A percentile compares a stretch with the other conserved stretches of the same genome.
Evolutionary conservation across 768 basidiomycete species (phyloP).

Genomic region (Trametes gibbosa): DNA sequence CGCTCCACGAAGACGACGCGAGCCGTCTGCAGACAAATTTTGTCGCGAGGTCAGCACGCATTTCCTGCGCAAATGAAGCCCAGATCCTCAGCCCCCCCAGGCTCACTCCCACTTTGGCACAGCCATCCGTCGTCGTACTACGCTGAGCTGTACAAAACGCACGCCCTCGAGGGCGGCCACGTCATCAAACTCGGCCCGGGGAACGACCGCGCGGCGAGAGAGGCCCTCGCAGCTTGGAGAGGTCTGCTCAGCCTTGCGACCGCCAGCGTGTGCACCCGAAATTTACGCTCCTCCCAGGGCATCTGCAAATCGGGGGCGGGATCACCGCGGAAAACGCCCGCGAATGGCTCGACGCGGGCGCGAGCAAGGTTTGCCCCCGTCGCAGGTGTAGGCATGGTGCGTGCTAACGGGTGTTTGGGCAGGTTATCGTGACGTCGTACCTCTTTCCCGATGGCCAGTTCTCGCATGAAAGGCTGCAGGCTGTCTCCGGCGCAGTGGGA

Average conservation of each 20-base stretch:
- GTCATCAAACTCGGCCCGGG: constrained; percentile 92
- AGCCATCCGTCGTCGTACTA: constrained; percentile 76
- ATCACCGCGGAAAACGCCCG: constrained; percentile 79
- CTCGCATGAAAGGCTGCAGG: constrained; percentile 65
- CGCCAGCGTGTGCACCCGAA: too few relatives aligned
- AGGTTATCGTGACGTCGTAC: constrained; percentile 98
- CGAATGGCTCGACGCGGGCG: constrained; percentile 85
- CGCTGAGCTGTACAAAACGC: constrained; percentile 69
- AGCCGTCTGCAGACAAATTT: constrained; percentile 81
- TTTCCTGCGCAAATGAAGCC: too few relatives aligned
- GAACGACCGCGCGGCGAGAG: constrained; percentile 85
- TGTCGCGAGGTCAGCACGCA: constrained; percentile 88
- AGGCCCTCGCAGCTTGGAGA: constrained; percentile 84
- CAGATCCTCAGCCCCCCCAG: too few relatives aligned
- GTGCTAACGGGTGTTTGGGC: neutral
- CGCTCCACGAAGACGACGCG: constrained; percentile 68
- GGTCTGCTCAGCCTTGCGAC: constrained; percentile 38
- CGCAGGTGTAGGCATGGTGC: too few relatives aligned
- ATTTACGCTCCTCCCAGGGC: constrained; percentile 40
- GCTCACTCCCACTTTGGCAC: too few relatives aligned
- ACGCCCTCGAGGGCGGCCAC: constrained; percentile 82
- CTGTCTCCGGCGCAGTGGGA: constrained; percentile 60
- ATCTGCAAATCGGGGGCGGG: constrained; percentile 91
- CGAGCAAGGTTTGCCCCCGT: constrained; percentile 66
- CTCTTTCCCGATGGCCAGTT: constrained; percentile 87